A percentile compares a stretch with the other conserved stretches of the same genome.
phyloP scores from a whole-genome alignment of 1,284 basidiomycete genomes.

The Marasmius oreades region DNA sequence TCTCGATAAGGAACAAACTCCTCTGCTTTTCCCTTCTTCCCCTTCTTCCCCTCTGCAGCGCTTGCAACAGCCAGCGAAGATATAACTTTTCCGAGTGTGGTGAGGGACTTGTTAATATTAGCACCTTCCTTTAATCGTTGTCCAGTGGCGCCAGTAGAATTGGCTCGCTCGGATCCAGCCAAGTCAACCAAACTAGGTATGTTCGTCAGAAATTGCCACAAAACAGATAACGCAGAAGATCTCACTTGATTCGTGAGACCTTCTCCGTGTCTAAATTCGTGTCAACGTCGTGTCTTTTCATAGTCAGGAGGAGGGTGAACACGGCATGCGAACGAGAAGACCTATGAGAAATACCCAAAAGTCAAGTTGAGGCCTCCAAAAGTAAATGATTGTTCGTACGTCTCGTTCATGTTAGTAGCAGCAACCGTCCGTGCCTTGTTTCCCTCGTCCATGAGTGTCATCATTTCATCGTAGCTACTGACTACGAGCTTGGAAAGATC shows the following conservation, averaged over 20 bases:
- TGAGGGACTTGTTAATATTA: slow-evolving; percentile 97
- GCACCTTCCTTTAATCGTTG: slow-evolving; percentile 93
- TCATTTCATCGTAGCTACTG: slow-evolving; percentile 90
- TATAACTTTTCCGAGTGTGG: slow-evolving; percentile 97
- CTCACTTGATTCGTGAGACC: slow-evolving; percentile 89
- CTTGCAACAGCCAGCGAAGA: slow-evolving; percentile 84
- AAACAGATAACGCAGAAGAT: slow-evolving; percentile 12
- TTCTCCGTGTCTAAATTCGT: slow-evolving; percentile 93
- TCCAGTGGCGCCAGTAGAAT: slow-evolving; percentile 95
- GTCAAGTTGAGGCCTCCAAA: slow-evolving; percentile 9
- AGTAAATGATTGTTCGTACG: slow-evolving; percentile 42
- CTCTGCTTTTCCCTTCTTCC: slow-evolving; percentile 81
- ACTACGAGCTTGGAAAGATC: slow-evolving; percentile 94
- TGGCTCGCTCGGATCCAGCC: slow-evolving; percentile 96
- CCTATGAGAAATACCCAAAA: slow-evolving; percentile 30
- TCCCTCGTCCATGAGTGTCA: slow-evolving; percentile 99
- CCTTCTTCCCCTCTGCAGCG: slow-evolving; percentile 61
- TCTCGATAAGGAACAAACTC: slow-evolving; percentile 95
- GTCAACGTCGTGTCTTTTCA: slow-evolving; percentile 80
- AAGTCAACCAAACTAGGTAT: slow-evolving; percentile 78
- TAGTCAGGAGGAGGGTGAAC: slow-evolving; percentile 91
- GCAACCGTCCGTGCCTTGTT: slow-evolving; percentile 98
- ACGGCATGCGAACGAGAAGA: slow-evolving; percentile 98
- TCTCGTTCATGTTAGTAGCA: slow-evolving; percentile 99
- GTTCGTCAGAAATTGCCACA: background rate